phyloP scores from a whole-genome alignment of 345 rosid genomes.

The Turnera subulata region DNA sequence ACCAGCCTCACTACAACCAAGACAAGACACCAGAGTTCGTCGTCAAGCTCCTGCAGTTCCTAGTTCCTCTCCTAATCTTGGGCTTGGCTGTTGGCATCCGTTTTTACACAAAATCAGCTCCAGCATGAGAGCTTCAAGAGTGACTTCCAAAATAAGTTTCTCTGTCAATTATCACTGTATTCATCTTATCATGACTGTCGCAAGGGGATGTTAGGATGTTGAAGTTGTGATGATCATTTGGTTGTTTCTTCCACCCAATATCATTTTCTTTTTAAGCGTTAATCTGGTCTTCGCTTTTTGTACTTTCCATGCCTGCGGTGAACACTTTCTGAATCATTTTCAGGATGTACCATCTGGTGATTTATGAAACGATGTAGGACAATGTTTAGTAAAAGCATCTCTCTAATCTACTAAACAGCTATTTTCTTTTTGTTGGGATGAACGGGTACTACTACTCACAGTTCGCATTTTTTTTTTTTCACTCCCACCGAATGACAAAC shows the following conservation, averaged over 20 bases:
- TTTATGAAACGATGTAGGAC: too few relatives aligned
- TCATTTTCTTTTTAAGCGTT: not conserved
- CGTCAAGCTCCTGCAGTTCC: slow-evolving; percentile 76
- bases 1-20: slow-evolving; percentile 67
- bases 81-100: slow-evolving; percentile 88
- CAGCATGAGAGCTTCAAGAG: slow-evolving; percentile 5
- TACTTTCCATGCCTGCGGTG: not conserved
- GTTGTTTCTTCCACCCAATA: not conserved
- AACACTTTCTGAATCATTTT: too few relatives aligned
- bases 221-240: too few relatives aligned
- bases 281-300: not conserved
- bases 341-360: too few relatives aligned
- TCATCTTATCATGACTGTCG: not conserved
- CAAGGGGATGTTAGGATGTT: not conserved
- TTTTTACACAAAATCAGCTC: slow-evolving; percentile 47
- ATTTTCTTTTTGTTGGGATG: too few relatives aligned
- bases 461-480: too few relatives aligned
- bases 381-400: too few relatives aligned
- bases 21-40: slow-evolving; percentile 70
- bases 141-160: slow-evolving; percentile 11
- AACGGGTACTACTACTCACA: too few relatives aligned
- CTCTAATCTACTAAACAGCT: too few relatives aligned
- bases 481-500: too few relatives aligned
- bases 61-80: slow-evolving; percentile 84
- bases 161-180: too few relatives aligned